These are phyloP conservation scores for Echites panduratus DNA, from an alignment of 257 asterid species.

Conservation along the genomic window DNA sequence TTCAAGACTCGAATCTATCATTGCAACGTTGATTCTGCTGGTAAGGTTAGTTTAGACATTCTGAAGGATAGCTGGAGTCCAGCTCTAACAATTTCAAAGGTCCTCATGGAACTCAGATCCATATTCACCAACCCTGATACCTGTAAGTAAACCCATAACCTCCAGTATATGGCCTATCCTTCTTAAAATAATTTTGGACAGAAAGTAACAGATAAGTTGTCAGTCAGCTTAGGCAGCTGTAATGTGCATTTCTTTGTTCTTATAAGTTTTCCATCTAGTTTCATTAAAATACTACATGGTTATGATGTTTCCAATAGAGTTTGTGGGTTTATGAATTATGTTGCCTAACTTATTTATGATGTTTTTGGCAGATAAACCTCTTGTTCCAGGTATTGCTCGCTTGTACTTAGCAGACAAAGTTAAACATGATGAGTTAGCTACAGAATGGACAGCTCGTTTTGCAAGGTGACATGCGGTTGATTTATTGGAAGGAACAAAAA, in stretches of 20 bases:
- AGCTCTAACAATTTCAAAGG: conserved; percentile 81
- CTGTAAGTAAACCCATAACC: conserved; percentile 37
- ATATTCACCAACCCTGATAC: conserved; percentile 71
- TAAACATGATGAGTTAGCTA: conserved; percentile 74
- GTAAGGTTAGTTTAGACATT: conserved; percentile 75
- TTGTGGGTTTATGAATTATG: too few relatives aligned
- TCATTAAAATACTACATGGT: neutral
- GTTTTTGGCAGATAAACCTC: conserved; percentile 72
- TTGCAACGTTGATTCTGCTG: conserved; percentile 75
- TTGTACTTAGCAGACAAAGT: conserved; percentile 63
- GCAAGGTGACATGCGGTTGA: conserved; percentile 41
- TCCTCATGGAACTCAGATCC: conserved; percentile 74
- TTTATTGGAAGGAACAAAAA: neutral
- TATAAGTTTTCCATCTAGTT: neutral
- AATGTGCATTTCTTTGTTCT: neutral
- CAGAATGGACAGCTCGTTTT: conserved; percentile 79
- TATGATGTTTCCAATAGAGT: too few relatives aligned
- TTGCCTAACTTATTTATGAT: neutral
- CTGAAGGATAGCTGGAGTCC: conserved; percentile 97
- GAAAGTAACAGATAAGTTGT: neutral
- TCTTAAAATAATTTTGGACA: neutral
- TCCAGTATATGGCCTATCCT: neutral
- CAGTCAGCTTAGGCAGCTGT: neutral
- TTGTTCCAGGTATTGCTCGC: conserved; percentile 68
- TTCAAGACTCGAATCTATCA: conserved; percentile 87